Conservation (phyloP, 371 early-diverging fungal species). For the Lichtheimia ramosa region DNA sequence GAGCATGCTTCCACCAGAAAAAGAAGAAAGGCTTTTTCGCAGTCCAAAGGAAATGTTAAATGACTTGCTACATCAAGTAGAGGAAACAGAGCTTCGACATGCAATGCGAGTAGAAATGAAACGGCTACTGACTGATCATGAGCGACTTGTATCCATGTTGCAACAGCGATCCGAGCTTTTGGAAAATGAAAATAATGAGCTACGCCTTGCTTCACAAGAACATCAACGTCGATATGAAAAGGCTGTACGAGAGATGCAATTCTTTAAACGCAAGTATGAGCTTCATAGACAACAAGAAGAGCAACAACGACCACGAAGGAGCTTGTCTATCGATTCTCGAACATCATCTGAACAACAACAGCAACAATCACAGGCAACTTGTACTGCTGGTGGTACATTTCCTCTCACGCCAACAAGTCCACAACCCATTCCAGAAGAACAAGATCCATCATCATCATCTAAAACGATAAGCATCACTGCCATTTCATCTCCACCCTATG, state of each 20-base stretch:
- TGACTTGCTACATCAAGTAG: conserved; percentile 20
- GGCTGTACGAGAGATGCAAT: conserved; percentile 52
- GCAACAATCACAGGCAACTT: neutral
- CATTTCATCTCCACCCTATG: neutral
- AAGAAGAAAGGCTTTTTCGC: conserved; percentile 11
- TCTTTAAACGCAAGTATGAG: conserved; percentile 37
- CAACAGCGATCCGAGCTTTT: conserved; percentile 23
- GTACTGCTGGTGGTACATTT: neutral
- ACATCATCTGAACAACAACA: conserved; percentile 14
- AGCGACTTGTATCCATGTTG: conserved; percentile 28
- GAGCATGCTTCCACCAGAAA: neutral
- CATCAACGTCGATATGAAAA: conserved; percentile 46
- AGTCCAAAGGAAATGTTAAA: conserved; percentile 20
- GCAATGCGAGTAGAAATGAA: conserved; percentile 26
- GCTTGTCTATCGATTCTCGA: conserved; percentile 19
- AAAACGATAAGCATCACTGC: too few relatives aligned
- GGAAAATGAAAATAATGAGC: conserved; percentile 30
- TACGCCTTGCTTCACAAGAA: conserved; percentile 24
- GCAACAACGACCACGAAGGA: conserved; percentile 11
- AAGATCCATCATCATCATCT: too few relatives aligned
- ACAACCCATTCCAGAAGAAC: conserved; percentile 3
- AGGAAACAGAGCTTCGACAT: conserved; percentile 14
- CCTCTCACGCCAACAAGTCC: conserved; percentile 19
- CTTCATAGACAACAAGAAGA: conserved; percentile 12
- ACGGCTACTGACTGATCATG: conserved; percentile 28